Percentiles rank a stretch among this genome's conserved stretches.
Conservation (phyloP, 345 rosid genomes). For the Luvunga scandens region DNA sequence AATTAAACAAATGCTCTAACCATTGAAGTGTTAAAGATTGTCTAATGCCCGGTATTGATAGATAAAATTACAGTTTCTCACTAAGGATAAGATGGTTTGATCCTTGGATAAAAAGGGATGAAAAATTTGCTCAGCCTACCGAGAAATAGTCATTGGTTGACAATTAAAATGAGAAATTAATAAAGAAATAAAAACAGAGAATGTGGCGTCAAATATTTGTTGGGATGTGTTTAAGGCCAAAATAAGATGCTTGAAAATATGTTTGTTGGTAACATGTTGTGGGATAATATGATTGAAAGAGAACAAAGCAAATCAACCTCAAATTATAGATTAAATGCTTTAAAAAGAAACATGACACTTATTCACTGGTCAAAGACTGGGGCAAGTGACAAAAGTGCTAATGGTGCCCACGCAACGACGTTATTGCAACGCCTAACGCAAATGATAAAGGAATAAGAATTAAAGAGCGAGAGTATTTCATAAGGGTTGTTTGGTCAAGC, state of each 20-base stretch:
- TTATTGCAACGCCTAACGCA: neutral
- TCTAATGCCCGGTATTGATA: neutral
- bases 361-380: neutral
- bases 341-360: neutral
- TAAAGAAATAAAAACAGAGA: neutral
- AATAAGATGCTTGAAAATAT: neutral
- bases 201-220: neutral
- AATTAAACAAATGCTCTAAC: neutral
- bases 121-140: neutral
- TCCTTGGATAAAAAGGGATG: neutral
- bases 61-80: neutral
- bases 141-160: neutral
- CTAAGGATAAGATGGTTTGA: neutral
- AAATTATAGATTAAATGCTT: neutral
- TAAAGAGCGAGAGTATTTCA: neutral
- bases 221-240: neutral
- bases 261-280: conserved; percentile 7
- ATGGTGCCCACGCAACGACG: neutral
- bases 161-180: neutral
- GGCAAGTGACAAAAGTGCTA: neutral
- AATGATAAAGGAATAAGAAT: neutral
- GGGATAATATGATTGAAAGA: neutral
- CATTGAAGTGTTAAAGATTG: neutral
- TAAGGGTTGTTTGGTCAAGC: neutral
- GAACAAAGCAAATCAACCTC: neutral